Percentiles rank a stretch among this genome's conserved stretches.
These are phyloP conservation scores for Lecanicillium sp. DNA, from an alignment of 2,329 filamentous ascomycete species.

Conservation along the genomic window DNA sequence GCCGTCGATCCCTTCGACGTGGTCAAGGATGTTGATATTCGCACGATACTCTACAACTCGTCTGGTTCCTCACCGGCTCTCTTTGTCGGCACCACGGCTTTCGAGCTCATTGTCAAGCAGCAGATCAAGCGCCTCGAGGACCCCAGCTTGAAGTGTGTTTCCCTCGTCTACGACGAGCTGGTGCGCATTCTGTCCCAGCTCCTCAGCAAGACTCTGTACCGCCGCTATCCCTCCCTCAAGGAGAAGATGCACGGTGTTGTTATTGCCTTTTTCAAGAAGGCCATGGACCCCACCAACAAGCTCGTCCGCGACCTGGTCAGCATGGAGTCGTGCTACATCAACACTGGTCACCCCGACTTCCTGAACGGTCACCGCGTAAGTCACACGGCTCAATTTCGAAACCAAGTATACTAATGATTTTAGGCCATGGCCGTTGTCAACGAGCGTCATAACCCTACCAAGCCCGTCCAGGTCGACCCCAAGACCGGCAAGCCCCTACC, in stretches of 20 bases:
- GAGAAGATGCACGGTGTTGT: slow-evolving; percentile 95
- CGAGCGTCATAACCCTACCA: slow-evolving; percentile 73
- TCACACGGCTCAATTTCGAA: slow-evolving; percentile 14
- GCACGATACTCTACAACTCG: slow-evolving; percentile 96
- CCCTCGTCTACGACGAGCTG: slow-evolving; percentile 92
- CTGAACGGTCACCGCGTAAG: slow-evolving; percentile 83
- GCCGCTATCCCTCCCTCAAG: slow-evolving; percentile 88
- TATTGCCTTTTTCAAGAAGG: slow-evolving; percentile 93
- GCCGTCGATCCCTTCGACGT: slow-evolving; percentile 95
- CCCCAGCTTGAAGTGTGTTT: slow-evolving; percentile 94
- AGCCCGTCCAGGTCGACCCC: slow-evolving; percentile 92
- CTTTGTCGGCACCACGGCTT: slow-evolving; percentile 96
- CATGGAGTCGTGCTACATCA: slow-evolving; percentile 97
- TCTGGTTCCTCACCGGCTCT: slow-evolving; percentile 96
- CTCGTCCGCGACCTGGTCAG: slow-evolving; percentile 84
- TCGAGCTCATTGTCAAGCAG: slow-evolving; percentile 97
- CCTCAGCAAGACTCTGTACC: slow-evolving; percentile 81
- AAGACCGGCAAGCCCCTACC: slow-evolving; percentile 96
- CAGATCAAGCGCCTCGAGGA: slow-evolving; percentile 96
- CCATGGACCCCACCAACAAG: slow-evolving; percentile 98
- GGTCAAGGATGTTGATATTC: slow-evolving; percentile 95
- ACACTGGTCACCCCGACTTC: slow-evolving; percentile 97
- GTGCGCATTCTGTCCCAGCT: slow-evolving; percentile 91
- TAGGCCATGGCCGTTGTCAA: slow-evolving; percentile 96
- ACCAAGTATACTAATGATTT: slow-evolving; percentile 18